Conservation (phyloP, 768 basidiomycete genomes). For the Psilocybe tampanensis region DNA sequence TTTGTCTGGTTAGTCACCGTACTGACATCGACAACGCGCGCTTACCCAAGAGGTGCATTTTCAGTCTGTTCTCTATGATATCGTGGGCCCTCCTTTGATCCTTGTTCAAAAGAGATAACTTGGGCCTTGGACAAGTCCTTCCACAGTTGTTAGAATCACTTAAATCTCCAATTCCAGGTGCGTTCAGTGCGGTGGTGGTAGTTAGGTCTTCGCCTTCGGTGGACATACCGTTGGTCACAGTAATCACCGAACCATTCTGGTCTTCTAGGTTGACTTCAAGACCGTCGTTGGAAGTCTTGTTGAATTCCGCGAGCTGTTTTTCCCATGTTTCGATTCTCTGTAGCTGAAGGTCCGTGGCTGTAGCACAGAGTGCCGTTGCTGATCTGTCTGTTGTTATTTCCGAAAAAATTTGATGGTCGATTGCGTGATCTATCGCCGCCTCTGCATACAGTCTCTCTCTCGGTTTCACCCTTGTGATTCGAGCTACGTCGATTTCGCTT, state of each 20-base stretch:
- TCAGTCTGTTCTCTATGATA: not conserved
- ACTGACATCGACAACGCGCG: not conserved
- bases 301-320: no score
- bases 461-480: not conserved
- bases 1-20: not conserved
- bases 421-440: not conserved
- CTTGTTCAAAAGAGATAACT: not conserved
- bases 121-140: not conserved
- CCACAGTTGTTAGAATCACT: not conserved
- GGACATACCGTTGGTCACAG: no score
- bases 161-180: not conserved
- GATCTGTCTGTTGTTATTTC: no score
- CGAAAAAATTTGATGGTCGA: not conserved
- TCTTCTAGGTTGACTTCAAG: no score
- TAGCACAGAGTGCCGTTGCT: not conserved
- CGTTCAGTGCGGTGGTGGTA: no score
- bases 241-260: no score
- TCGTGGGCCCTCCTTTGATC: not conserved
- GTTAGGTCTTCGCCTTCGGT: no score
- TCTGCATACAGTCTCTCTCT: not conserved
- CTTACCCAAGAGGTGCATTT: not conserved
- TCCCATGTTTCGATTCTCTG: no score
- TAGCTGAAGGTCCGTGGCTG: no score
- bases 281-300: no score
- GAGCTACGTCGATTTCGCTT: not conserved